Evolutionary conservation across 2,329 filamentous ascomycete species (phyloP), one percentile per base, ranked within the genome.

Genomic region (Verruconis gallopava): DNA sequence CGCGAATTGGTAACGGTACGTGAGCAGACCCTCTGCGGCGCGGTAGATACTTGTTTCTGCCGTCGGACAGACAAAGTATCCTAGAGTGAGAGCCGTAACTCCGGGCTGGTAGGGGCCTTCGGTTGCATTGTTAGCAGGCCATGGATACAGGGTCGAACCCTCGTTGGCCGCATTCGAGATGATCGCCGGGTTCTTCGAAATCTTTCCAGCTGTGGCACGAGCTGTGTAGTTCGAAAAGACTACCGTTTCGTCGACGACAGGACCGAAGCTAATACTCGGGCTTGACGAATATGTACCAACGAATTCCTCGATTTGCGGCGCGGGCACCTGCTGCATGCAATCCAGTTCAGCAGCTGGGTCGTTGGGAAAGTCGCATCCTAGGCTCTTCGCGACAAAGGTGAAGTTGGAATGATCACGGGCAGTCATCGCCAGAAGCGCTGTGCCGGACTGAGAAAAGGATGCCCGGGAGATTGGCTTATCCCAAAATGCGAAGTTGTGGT

Each of bases 1-100:
- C 4, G 49, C 53, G 37, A 59, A 64, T 11, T 58, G 50, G 39
- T 60, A 63, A 37, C 60, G 56, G 47, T 57, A 62, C 0, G 59
- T 62, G 0, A 50, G 22, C 5, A 37, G 40, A 38, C 19, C 30
- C n/a, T 37, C 17, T 21, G 34, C 25, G 14, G 4, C 21, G 9
- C 39, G 39, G 18, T 37, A 17, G n/a, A 12, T 28, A 32, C 52
- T 55, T 5, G 53, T 55, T 19, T 57, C 49, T 9, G 51, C 51
- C 2, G 47, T 43, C 1, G 57, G 53, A 39, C 59, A 63, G 36
- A 57, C 47, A 48, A 61, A 55, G 6, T 45, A 43, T 15, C 37
- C 37, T 1, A 55, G 46, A 1, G 56, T 60, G 11, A 43, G 42
- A 1, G 22, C 32, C 22, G 57, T 48, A 6, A 52, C 50, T 2